phyloP scores from a whole-genome alignment of 139 green algal genomes.

The Mesotaenium endlicherianum region DNA sequence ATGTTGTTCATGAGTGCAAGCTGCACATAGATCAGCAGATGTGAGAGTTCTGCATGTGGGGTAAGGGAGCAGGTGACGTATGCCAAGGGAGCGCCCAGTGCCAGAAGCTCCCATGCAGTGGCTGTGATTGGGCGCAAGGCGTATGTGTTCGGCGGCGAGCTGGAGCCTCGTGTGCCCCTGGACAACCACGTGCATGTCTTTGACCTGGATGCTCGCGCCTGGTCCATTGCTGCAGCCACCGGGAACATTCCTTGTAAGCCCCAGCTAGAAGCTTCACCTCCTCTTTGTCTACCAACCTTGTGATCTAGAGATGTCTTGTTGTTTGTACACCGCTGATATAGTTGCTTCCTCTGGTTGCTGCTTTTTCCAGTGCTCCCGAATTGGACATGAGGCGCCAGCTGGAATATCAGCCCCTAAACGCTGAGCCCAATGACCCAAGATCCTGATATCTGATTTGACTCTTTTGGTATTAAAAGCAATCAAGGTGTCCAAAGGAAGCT shows the following conservation, averaged over 20 bases:
- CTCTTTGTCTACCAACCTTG: no score
- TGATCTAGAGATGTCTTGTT: neutral
- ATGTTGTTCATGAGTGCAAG: no score
- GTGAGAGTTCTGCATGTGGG: no score
- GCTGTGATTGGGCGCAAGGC: neutral
- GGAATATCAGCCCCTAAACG: no score
- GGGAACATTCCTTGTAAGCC: neutral
- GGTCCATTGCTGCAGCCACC: neutral
- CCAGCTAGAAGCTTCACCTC: no score
- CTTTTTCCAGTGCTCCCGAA: no score
- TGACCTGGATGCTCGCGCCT: neutral
- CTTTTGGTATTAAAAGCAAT: no score
- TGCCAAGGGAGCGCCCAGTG: neutral
- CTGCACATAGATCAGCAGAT: no score
- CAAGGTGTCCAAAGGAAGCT: no score
- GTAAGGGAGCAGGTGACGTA: slow-evolving; percentile 12
- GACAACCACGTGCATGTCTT: slow-evolving; percentile 17
- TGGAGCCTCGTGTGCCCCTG: slow-evolving; percentile 17
- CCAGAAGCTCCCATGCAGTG: slow-evolving; percentile 13
- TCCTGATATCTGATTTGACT: no score
- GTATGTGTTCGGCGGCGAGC: slow-evolving; percentile 15
- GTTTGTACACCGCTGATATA: neutral
- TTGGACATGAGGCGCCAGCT: no score
- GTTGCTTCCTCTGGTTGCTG: neutral
- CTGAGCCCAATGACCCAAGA: no score